Base-by-base conservation (phyloP, 495 filamentous ascomycete genomes). In the Penicillium paradoxum region DNA sequence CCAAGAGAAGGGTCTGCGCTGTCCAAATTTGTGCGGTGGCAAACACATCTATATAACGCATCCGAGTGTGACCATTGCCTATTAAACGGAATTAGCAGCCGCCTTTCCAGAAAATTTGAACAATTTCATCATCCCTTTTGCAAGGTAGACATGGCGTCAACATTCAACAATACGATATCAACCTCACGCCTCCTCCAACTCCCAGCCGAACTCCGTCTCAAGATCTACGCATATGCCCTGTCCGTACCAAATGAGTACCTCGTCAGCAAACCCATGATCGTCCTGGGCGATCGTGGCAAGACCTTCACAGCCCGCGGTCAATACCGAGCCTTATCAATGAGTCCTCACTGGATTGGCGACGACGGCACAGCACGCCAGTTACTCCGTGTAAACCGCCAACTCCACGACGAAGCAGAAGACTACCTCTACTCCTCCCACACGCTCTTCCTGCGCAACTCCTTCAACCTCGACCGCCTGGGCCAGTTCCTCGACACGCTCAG, bases 171-270 rank as follows among this genome's bases (percentile, higher is more conserved):
- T 1, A 18, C 41, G 4, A 29, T 18, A 44, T 18, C 41, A 36
- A 22, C 48, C 19, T 56, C 57, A 0, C 54, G 42, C 2, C 54
- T 72, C 45, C 64, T 70, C n/a, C 58, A 47, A 9, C 56, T 75
- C n/a, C 72, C 69, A 0, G 30, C 60, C 10, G 70, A 72, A 49
- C 60, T 75, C 38, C 73, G 72, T 13, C 59, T 73, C 29, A 67
- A 70, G 37, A 75, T 76, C 44, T 76, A 75, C 53, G 59, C 67
- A 54, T 73, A 73, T 40, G 71, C 70, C 10, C 52, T 73, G n/a
- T 30, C 54, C 38, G 57, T 63, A 6, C 69, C 59, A 43, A 71
- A 74, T 53, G 66, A 73, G 15, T 70, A 69, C 49, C 57, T 70
- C 14, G 58, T 69, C 25, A 44, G 41, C 43, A 68, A 60, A 13